These are phyloP conservation scores for Straminergon stramineum DNA, from an alignment of 225 moss, liverwort and hornwort genomes.

Conservation along the genomic window DNA sequence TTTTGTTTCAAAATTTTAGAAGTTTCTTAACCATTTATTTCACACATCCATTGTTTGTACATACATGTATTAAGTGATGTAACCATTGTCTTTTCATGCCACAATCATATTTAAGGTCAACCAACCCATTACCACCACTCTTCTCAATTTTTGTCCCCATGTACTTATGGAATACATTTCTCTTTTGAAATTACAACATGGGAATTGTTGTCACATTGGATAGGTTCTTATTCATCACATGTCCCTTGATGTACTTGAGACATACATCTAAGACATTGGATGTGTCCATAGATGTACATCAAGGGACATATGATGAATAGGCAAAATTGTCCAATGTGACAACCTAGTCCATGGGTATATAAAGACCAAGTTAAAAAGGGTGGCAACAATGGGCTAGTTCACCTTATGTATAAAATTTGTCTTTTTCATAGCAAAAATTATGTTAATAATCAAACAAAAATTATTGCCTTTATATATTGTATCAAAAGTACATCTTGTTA, in stretches of 20 bases:
- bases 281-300: too few relatives aligned
- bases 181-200: neutral
- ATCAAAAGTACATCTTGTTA: neutral
- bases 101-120: neutral
- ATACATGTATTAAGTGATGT: neutral
- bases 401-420: neutral
- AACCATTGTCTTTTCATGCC: too few relatives aligned
- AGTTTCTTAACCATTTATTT: neutral
- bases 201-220: neutral
- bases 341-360: neutral
- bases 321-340: neutral
- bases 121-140: fast-evolving
- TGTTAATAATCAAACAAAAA: neutral
- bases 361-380: too few relatives aligned
- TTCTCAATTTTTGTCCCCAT: neutral
- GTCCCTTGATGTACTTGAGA: neutral
- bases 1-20: neutral
- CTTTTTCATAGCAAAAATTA: neutral
- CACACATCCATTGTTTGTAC: neutral
- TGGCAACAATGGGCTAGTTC: neutral
- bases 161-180: neutral
- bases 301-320: too few relatives aligned
- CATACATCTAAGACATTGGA: neutral
- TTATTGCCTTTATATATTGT: neutral
- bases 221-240: neutral